phyloP scores from a whole-genome alignment of 2,329 filamentous ascomycete genomes.

The Ophiostoma tasmaniense region DNA sequence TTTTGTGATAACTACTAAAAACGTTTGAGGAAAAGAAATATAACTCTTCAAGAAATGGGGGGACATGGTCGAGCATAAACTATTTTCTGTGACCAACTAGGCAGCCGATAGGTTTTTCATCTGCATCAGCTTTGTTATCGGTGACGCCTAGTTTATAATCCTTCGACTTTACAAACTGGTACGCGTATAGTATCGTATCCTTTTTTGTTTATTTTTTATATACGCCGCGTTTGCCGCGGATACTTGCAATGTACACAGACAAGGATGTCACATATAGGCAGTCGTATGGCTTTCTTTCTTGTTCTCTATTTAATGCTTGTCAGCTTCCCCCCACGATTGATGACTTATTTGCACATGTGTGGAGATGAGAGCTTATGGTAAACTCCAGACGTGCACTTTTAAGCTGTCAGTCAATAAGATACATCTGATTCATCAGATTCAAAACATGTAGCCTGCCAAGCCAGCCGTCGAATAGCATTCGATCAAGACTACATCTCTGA shows the following conservation, averaged over 20 bases:
- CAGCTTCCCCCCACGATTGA: background rate
- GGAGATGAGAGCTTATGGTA: background rate
- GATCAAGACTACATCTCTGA: too few species aligned
- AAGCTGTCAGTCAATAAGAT: too few species aligned
- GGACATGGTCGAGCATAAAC: too few species aligned
- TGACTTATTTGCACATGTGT: background rate
- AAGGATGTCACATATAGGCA: too few species aligned
- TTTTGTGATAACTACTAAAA: constrained; percentile 29
- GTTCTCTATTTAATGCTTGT: background rate
- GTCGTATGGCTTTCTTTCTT: background rate
- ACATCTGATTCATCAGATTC: too few species aligned
- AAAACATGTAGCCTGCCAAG: too few species aligned
- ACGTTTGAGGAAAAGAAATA: background rate
- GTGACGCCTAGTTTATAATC: background rate
- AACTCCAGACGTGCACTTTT: background rate
- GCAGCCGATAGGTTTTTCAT: background rate
- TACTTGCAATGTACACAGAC: background rate
- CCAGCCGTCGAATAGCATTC: too few species aligned
- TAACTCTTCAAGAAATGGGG: too few species aligned
- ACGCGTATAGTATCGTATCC: background rate
- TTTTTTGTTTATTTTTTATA: background rate
- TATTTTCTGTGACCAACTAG: background rate
- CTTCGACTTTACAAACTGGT: background rate
- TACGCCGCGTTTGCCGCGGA: background rate
- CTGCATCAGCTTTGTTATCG: background rate